Percentiles rank a stretch among this genome's conserved stretches.
phyloP scores from a whole-genome alignment of 805 yeast genomes.

The Candida suzukii region DNA sequence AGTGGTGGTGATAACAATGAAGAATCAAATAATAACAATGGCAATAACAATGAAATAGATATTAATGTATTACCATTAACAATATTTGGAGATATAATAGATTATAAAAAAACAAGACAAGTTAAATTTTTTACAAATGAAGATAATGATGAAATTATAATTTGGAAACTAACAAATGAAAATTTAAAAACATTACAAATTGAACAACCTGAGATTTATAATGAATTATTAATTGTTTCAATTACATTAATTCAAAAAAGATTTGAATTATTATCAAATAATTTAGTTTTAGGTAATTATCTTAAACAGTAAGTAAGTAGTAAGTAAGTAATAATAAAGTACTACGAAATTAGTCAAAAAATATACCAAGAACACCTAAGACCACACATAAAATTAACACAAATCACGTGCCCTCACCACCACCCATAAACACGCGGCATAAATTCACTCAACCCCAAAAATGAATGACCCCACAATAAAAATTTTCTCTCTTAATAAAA shows the following conservation, averaged over 20 bases:
- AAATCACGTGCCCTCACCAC: no score
- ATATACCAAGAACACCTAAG: no score
- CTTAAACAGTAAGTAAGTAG: background rate
- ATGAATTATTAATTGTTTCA: conserved; percentile 58
- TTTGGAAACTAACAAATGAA: conserved; percentile 58
- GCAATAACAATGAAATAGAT: conserved; percentile 14
- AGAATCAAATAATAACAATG: conserved; percentile 20
- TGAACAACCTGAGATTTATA: conserved; percentile 47
- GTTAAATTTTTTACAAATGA: conserved; percentile 33
- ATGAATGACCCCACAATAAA: no score
- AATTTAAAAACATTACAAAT: conserved; percentile 38
- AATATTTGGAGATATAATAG: conserved; percentile 56
- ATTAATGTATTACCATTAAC: conserved; percentile 59
- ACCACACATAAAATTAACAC: no score
- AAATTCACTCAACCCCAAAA: no score
- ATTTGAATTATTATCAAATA: conserved; percentile 69
- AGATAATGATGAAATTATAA: conserved; percentile 50
- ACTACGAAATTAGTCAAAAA: no score
- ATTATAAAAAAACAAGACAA: conserved; percentile 12
- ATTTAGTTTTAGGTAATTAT: conserved; percentile 17
- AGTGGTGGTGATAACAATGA: conserved; percentile 11
- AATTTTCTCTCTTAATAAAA: no score
- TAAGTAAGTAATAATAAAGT: no score
- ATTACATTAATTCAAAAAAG: conserved; percentile 61
- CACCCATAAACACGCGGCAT: no score